Percentiles rank a stretch among this genome's conserved stretches.
Evolutionary conservation across 192 early-diverging fungal genomes (phyloP).

Genomic region (Coemansia sp.): DNA sequence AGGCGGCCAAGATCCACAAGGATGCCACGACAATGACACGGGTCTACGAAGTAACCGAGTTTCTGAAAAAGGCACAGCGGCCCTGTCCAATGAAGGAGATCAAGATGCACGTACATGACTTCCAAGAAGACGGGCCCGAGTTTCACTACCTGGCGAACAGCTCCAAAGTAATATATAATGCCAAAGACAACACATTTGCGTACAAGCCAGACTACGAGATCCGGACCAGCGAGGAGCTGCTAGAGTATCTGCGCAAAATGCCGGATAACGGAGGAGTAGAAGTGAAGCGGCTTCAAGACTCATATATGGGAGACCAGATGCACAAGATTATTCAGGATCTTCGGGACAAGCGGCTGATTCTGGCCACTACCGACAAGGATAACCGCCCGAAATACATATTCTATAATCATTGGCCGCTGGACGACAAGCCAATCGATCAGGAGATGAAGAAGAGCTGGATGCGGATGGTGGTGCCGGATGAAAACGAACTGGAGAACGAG

Average conservation of each 20-base stretch:
- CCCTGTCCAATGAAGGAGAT: constrained; percentile 63
- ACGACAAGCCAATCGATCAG: constrained; percentile 17
- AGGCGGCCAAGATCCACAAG: constrained; percentile 10
- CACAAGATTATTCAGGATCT: constrained; percentile 30
- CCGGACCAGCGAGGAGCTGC: constrained; percentile 66
- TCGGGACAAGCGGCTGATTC: constrained; percentile 53
- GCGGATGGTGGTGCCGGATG: constrained; percentile 65
- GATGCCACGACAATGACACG: constrained; percentile 25
- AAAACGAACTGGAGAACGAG: constrained; percentile 67
- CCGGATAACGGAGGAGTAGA: constrained; percentile 65
- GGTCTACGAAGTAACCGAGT: constrained; percentile 36
- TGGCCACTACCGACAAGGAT: constrained; percentile 68
- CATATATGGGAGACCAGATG: constrained; percentile 55
- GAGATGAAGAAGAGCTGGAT: constrained; percentile 78
- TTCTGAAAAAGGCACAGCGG: constrained; percentile 54
- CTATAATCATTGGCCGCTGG: constrained; percentile 55
- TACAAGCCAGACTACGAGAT: constrained; percentile 78
- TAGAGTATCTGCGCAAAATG: constrained; percentile 58
- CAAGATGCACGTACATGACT: constrained; percentile 57
- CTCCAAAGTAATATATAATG: constrained; percentile 64
- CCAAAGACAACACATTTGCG: constrained; percentile 58
- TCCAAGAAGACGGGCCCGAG: constrained; percentile 55
- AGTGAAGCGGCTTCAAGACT: constrained; percentile 72
- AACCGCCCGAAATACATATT: constrained; percentile 62
- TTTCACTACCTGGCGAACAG: constrained; percentile 60